Conservation (phyloP, 202 grass and related monocot species). For the Brachypodium distachyon region DNA sequence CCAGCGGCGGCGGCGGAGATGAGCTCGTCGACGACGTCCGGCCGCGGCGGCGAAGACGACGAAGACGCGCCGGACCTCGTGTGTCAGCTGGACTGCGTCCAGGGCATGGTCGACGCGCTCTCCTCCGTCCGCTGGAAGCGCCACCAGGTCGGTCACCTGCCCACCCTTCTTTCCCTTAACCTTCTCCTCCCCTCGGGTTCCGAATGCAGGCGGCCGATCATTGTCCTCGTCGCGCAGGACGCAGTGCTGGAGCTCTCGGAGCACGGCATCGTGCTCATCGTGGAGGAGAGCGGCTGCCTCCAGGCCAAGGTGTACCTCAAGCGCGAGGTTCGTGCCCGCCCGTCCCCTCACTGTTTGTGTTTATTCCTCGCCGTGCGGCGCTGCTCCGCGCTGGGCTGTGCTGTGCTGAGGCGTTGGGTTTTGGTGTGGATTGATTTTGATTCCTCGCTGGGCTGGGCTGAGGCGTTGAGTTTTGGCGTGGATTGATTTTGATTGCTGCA, state of each 20-base stretch:
- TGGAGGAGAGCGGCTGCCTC: conserved; percentile 84
- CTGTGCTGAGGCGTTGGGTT: not conserved
- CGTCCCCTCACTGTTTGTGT: conserved; percentile 7
- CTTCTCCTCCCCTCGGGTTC: not conserved
- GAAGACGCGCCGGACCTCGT: conserved; percentile 56
- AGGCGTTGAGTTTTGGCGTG: not conserved
- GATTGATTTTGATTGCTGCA: conserved; percentile 10
- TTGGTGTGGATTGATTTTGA: not conserved
- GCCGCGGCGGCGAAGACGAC: conserved; percentile 31
- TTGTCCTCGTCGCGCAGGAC: conserved; percentile 18
- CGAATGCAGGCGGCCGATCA: not conserved
- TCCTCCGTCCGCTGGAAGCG: conserved; percentile 89
- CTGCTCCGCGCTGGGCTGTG: no score
- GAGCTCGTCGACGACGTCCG: conserved; percentile 45
- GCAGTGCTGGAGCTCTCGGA: conserved; percentile 68
- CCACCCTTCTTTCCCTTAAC: no score
- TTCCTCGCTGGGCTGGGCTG: not conserved
- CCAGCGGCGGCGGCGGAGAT: not conserved
- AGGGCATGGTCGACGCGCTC: conserved; percentile 92
- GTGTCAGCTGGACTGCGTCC: conserved; percentile 65
- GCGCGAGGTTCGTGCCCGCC: conserved; percentile 44
- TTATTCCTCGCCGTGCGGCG: not conserved
- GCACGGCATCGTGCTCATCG: conserved; percentile 72
- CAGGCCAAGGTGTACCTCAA: conserved; percentile 96
- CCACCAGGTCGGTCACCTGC: conserved; percentile 48